Evolutionary conservation across 2,329 filamentous ascomycete species (phyloP).

Genomic region (Trichoderma sp.): DNA sequence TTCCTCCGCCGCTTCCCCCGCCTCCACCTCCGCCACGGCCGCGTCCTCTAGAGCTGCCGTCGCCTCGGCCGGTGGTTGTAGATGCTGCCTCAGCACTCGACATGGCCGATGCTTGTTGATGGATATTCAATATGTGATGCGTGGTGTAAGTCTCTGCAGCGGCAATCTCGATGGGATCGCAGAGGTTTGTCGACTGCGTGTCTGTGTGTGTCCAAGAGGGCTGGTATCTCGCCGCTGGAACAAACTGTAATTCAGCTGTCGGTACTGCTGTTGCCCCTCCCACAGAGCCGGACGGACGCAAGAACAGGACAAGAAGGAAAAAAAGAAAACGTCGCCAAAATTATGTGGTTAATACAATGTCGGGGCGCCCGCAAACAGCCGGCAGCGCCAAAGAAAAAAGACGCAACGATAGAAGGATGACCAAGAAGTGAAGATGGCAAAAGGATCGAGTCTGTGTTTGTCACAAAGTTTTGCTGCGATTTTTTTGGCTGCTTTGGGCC

Average conservation of each 20-base stretch:
- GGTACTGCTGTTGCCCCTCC: neutral
- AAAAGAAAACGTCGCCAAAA: neutral
- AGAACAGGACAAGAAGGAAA: neutral
- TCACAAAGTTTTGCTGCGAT: neutral
- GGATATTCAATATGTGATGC: neutral
- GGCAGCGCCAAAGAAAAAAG: neutral
- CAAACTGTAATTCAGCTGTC: neutral
- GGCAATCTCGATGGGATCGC: neutral
- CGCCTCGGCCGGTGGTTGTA: constrained; percentile 27
- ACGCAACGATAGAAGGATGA: neutral
- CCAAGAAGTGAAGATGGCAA: neutral
- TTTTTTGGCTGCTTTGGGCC: constrained; percentile 1
- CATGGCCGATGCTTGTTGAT: neutral
- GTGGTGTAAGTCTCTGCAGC: neutral
- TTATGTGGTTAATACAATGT: neutral
- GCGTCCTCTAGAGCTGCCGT: constrained; percentile 37
- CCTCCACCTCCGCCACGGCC: constrained; percentile 45
- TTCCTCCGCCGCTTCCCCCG: constrained; percentile 35
- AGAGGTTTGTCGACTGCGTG: neutral
- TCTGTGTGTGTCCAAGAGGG: neutral
- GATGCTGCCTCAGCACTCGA: neutral
- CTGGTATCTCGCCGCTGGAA: neutral
- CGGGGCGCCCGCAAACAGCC: neutral
- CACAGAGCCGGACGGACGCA: neutral
- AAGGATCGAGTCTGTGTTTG: neutral